Evolutionary conservation across 2,329 filamentous ascomycete species (phyloP).

Genomic region (Lachnellula cervina): DNA sequence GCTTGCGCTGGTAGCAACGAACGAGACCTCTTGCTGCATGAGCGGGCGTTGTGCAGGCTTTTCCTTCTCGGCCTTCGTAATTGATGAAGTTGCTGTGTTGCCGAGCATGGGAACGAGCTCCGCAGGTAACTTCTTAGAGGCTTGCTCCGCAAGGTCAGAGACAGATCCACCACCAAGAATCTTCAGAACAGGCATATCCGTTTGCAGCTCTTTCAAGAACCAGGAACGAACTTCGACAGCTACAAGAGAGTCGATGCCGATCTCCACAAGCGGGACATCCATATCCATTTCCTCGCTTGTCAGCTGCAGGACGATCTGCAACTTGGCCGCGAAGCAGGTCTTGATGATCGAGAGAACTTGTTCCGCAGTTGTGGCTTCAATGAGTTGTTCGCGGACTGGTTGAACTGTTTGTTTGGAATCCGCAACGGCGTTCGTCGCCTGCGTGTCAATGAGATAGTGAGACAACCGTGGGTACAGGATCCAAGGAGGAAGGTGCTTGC

Average conservation of each 20-base stretch:
- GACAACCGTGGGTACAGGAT: constrained; percentile 25
- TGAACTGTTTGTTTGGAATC: background rate
- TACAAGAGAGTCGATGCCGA: constrained; percentile 30
- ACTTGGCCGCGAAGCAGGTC: constrained; percentile 4
- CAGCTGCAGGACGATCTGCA: constrained; percentile 3
- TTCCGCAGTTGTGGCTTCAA: constrained; percentile 1
- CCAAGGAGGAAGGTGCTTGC: constrained; percentile 8
- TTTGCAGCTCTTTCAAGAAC: constrained; percentile 42
- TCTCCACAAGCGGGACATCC: constrained; percentile 25
- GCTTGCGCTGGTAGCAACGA: constrained; percentile 2
- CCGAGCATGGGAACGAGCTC: background rate
- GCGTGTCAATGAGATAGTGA: constrained; percentile 15
- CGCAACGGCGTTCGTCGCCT: background rate
- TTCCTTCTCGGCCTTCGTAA: background rate
- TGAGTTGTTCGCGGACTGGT: background rate
- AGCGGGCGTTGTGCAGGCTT: background rate
- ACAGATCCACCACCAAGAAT: constrained; percentile 35
- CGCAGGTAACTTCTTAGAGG: background rate
- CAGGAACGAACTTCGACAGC: constrained; percentile 34
- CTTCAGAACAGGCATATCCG: constrained; percentile 44
- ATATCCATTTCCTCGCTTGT: background rate
- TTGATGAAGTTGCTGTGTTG: background rate
- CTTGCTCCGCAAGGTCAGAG: constrained; percentile 9
- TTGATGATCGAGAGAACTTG: constrained; percentile 9
- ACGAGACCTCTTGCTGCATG: constrained; percentile 1